Evolutionary conservation across 495 filamentous ascomycete species (phyloP).

Genomic region (Halenospora varia): DNA sequence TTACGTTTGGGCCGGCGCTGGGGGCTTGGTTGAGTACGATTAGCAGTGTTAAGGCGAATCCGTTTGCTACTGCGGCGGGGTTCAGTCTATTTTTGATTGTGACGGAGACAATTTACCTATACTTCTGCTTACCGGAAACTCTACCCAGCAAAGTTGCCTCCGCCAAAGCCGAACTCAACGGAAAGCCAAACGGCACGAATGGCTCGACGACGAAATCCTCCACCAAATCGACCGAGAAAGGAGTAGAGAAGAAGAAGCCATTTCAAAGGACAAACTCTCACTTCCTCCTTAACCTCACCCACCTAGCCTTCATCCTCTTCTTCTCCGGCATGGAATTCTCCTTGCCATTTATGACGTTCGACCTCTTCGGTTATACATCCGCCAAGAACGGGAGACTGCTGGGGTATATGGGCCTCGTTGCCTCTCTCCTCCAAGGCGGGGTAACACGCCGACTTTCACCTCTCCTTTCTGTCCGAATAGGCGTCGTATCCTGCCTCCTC

Average conservation of each 20-base stretch:
- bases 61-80: constrained; percentile 85
- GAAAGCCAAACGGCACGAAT: constrained; percentile 18
- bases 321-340: constrained; percentile 98
- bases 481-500: constrained; percentile 68
- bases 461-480: constrained; percentile 69
- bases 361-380: constrained; percentile 79
- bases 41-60: constrained; percentile 76
- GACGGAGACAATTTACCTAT: constrained; percentile 85
- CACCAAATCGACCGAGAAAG: constrained; percentile 4
- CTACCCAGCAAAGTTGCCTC: constrained; percentile 49
- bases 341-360: constrained; percentile 94
- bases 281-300: constrained; percentile 75
- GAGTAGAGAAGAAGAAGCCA: not conserved
- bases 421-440: constrained; percentile 81
- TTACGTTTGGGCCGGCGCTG: constrained; percentile 90
- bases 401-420: constrained; percentile 89
- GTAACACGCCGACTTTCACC: constrained; percentile 79
- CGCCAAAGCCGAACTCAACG: constrained; percentile 26
- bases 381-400: constrained; percentile 81
- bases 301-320: constrained; percentile 89
- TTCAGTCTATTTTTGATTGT: constrained; percentile 81
- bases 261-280: constrained; percentile 69
- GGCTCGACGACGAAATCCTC: constrained; percentile 19
- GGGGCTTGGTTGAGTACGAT: constrained; percentile 78
- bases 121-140: constrained; percentile 83